Base-by-base conservation (phyloP, 2,329 filamentous ascomycete genomes). In the Monosporascus sp. region DNA sequence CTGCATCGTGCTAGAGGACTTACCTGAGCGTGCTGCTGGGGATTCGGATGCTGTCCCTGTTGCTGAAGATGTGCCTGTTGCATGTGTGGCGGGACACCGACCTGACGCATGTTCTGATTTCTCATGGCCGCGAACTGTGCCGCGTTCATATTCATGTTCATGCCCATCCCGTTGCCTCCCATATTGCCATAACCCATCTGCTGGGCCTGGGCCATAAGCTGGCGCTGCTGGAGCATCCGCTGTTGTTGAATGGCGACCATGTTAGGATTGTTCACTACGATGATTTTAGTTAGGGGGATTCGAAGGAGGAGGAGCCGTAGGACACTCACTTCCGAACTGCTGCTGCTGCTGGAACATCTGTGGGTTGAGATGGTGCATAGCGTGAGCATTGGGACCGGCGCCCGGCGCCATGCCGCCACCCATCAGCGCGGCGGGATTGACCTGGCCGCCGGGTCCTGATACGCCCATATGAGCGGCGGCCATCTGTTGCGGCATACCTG, bases 341-440 rank as follows among this genome's bases (percentile, higher is more conserved):
- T 70, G 62, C 31, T 55, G 60, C 49, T 79, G 74, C 37, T 76
- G 82, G 55, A 84, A 78, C 66, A 85, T 73, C 59, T 83, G 77
- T 43, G 87, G 86, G 65, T 78, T 88, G 51, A 91, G 68, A 66
- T 92, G 88, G 65, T 87, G 85, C 63, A 91, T 72, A 18, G 85
- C 85, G 71, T 90, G 87, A 55, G 82, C 80, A 70, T 84, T 87
- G 54, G 82, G 82, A 51, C 77, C 80, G 51, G 77, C 78, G 56
- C 86, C 83, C 31, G 86, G 86, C 58, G 87, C 87, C 84, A 92
- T 89, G 54, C 81, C 85, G 59, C 81, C 85, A 58, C 75, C 81
- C 87, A 92, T 90, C 78, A 91, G 82, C 53, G 84, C 80, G 28
- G 81, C 82, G 63, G 88, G 86, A 67, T 84, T 89, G 60, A 89